Conservation (phyloP, 371 early-diverging fungal genomes). For the Mucor velutinosus region DNA sequence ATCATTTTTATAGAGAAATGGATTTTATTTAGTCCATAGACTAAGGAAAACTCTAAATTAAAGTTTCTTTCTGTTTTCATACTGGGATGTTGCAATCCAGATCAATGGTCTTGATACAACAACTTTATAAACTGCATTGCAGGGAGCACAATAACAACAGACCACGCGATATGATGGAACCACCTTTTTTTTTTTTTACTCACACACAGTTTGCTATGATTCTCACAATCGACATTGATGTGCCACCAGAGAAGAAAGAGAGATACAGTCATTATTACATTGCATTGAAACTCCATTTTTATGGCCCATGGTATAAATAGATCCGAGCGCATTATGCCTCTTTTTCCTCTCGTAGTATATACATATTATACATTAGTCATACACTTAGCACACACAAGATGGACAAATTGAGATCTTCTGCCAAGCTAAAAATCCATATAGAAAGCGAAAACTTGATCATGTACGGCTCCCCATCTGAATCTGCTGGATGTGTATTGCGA, state of each 20-base stretch:
- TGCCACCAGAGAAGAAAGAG: not conserved
- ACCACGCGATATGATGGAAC: not conserved
- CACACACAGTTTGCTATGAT: not conserved
- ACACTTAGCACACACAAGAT: not conserved
- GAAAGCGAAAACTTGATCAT: slow-evolving; percentile 44
- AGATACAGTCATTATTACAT: not conserved
- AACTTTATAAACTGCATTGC: not conserved
- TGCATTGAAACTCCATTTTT: not conserved
- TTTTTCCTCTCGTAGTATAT: not conserved
- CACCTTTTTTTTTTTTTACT: not conserved
- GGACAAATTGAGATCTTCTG: slow-evolving; percentile 16
- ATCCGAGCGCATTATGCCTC: not conserved
- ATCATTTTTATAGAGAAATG: not conserved
- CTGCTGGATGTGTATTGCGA: slow-evolving; percentile 48
- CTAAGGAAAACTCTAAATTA: not conserved
- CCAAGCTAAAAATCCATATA: slow-evolving; percentile 31
- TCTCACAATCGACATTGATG: not conserved
- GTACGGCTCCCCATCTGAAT: slow-evolving; percentile 43
- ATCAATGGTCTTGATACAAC: not conserved
- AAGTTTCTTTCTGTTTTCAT: not conserved
- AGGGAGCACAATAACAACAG: not conserved
- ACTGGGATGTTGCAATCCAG: not conserved
- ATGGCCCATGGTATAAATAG: not conserved
- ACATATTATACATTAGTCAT: not conserved
- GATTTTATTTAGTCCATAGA: not conserved